Percentiles rank a stretch among this genome's conserved stretches.
phyloP scores from a whole-genome alignment of 1,139 yeast species.

The Waltiozyma sp. region DNA sequence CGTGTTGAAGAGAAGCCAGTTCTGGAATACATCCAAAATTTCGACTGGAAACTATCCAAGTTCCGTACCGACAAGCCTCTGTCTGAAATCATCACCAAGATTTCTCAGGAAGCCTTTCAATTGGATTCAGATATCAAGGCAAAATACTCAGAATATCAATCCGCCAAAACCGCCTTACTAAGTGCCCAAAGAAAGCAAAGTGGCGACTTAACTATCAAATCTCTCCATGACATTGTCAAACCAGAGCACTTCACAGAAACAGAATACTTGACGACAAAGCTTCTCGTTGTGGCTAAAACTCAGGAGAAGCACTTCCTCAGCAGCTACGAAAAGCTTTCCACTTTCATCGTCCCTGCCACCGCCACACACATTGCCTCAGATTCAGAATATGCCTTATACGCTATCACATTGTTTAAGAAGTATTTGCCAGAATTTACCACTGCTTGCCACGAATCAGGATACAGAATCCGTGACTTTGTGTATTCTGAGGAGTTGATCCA shows the following conservation, averaged over 20 bases:
- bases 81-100: slow-evolving; percentile 56
- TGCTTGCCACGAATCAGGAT: slow-evolving; percentile 74
- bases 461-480: slow-evolving; percentile 88
- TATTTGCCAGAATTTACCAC: slow-evolving; percentile 56
- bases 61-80: slow-evolving; percentile 79
- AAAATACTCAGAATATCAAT: slow-evolving; percentile 58
- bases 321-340: slow-evolving; percentile 64
- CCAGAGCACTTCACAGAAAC: slow-evolving; percentile 81
- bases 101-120: slow-evolving; percentile 68
- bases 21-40: slow-evolving; percentile 56
- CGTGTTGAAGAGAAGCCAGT: slow-evolving; percentile 36
- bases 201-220: slow-evolving; percentile 86
- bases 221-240: slow-evolving; percentile 80
- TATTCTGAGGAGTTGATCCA: slow-evolving; percentile 72
- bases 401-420: slow-evolving; percentile 80
- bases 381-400: slow-evolving; percentile 59
- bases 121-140: slow-evolving; percentile 76
- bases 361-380: slow-evolving; percentile 65
- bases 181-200: slow-evolving; percentile 89
- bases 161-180: slow-evolving; percentile 71
- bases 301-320: slow-evolving; percentile 48
- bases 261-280: slow-evolving; percentile 73
- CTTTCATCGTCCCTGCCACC: slow-evolving; percentile 86
- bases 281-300: slow-evolving; percentile 77
- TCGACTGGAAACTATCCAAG: slow-evolving; percentile 81